Evolutionary conservation across 176 grass and related monocot genomes (phyloP).

Genomic region (Tillandsia leiboldiana): DNA sequence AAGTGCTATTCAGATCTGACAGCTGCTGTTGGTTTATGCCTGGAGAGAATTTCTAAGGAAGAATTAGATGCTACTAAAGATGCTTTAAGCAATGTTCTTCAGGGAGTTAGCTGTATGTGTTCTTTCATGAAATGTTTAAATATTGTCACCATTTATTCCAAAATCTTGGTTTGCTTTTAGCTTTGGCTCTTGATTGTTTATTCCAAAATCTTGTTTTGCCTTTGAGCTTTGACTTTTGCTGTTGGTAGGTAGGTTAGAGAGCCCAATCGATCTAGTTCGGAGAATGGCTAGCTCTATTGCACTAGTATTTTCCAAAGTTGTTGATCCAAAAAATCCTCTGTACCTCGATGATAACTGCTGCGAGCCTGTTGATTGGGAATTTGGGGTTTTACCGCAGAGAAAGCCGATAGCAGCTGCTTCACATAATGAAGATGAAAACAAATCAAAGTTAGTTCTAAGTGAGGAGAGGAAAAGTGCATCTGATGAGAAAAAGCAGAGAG

Average conservation of each 20-base stretch:
- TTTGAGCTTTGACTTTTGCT: slow-evolving; percentile 24
- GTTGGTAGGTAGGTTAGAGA: not conserved
- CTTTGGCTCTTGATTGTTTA: not conserved
- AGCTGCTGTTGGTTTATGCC: slow-evolving; percentile 78
- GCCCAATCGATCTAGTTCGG: too few relatives aligned
- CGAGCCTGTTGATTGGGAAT: too few relatives aligned
- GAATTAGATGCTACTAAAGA: slow-evolving; percentile 82
- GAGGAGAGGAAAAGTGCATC: slow-evolving; percentile 36
- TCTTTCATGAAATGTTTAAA: slow-evolving; percentile 9
- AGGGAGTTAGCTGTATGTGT: slow-evolving; percentile 93
- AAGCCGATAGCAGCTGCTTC: slow-evolving; percentile 35
- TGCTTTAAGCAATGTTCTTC: slow-evolving; percentile 76
- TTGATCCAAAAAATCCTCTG: too few relatives aligned
- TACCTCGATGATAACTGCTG: too few relatives aligned
- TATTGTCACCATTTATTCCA: not conserved
- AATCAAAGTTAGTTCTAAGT: slow-evolving; percentile 26
- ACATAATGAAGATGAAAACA: slow-evolving; percentile 29
- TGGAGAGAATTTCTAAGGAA: slow-evolving; percentile 62
- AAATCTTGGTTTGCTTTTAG: not conserved
- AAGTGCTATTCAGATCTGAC: slow-evolving; percentile 70
- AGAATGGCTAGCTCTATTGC: too few relatives aligned
- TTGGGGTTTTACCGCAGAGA: slow-evolving; percentile 26
- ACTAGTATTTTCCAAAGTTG: too few relatives aligned
- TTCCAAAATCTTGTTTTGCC: not conserved
- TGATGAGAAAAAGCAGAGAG: slow-evolving; percentile 38